Evolutionary conservation across 192 early-diverging fungal genomes (phyloP), one percentile per base, ranked within the genome.

Genomic region (Lunasporangiospora selenospora): DNA sequence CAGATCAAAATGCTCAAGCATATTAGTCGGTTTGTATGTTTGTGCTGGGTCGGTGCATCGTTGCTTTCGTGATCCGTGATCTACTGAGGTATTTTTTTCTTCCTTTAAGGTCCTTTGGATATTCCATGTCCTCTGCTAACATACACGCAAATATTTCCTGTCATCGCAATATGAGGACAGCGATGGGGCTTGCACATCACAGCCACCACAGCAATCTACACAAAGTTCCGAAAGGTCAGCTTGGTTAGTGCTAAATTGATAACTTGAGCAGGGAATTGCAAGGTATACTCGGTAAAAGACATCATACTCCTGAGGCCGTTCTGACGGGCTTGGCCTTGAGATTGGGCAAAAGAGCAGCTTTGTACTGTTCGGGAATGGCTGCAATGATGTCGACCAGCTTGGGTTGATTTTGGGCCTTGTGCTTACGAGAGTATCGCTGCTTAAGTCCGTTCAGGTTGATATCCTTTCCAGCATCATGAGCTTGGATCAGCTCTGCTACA

Each of bases 151-250:
- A 99, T 95, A 71, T 99, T 98, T 58, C 96, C 96, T 2, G 98
- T 98, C 91, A 98, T 95, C 37, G 98, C 95, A 66, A 99, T 98
- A 64, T 99, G 98, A 23, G 98, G 98, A 62, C 98, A 99, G 47
- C 95, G 76, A 65, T 96, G 95, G 30, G 95, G 95, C 67, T 96
- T 96, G 83, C 95, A 96, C 95, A 96, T 96, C 53, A 96, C 95
- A 33, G 95, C 95, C 30, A 94, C 88, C 32, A 98, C 88, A 58
- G 98, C 95, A 80, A 98, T 93, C 89, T 93, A 62, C 4, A 55
- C 30, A 66, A 4, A 53, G 15, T 26, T 8, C 44, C 3, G 6
- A 6, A 39, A 41, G 41, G 18, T 47, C 37, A 18, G 21, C 23
- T 21, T 40, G 3, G 38, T 56, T 19, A 21, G 15, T 23, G 3